Evolutionary conservation across 208 protist species (phyloP), one percentile per base, ranked within the genome.

Genomic region (Crithidia acanthocephali): DNA sequence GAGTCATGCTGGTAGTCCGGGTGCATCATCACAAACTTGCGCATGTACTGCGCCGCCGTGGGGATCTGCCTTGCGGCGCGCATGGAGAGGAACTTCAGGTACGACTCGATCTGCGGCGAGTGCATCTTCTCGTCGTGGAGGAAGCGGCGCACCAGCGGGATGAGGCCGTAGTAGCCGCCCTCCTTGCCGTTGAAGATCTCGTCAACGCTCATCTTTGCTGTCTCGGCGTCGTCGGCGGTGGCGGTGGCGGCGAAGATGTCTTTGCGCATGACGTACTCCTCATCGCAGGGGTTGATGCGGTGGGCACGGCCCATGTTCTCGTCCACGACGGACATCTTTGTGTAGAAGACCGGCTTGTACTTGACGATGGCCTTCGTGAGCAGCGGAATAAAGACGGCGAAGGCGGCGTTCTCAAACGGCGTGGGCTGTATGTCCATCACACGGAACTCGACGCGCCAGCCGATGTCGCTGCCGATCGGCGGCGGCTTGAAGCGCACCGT

Each of bases 331-430:
- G 97, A 97, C 48, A 99, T 90, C 55, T 97, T 98, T 18, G 99
- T 95, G 85, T 99, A 99, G 50, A 99, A 95, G 68, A 94, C 86
- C 18, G 98, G 74, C 60, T 97, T 87, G 73, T 99, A 99, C 53
- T 87, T 93, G 53, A 98, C 83, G 68, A 99, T 99, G 18, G 92
- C 93, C 30, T 94, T 88, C 0, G 97, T 97, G 9, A 99, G 72
- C 10, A 99, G 86, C 13, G 95, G 76, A 20, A 98, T 93, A 65
- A 99, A 99, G 40, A 98, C 90, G 20, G 93, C 90, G 58, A 98
- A 99, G 20, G 99, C 99, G 7, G 99, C 96, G 78, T 99, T 99
- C 85, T 99, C 98, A 80, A 99, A 99, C 56, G 99, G 98, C 0
- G 98, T 99, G 2, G 99, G 84, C 81, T 97, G 89, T 18, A 98